Conservation (phyloP, 2,329 filamentous ascomycete species). For the Verticillium albo-atrum region DNA sequence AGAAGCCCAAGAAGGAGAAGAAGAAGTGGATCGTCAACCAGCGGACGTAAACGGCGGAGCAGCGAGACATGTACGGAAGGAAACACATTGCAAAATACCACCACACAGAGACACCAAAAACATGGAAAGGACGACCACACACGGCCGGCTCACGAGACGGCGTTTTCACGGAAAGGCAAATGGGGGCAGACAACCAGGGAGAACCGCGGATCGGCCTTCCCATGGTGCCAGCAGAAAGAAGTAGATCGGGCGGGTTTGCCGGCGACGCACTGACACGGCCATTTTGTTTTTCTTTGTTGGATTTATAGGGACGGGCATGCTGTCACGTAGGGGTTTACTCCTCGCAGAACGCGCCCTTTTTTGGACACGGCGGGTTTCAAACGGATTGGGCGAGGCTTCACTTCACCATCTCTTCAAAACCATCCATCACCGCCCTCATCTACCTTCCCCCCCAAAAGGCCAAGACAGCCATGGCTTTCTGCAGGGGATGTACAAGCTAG, state of each 20-base stretch:
- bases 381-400: not conserved
- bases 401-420: not conserved
- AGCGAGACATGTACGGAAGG: not conserved
- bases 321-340: not conserved
- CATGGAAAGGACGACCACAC: not conserved
- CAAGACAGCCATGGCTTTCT: not conserved
- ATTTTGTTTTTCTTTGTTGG: slow-evolving; percentile 3
- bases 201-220: not conserved
- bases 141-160: not conserved
- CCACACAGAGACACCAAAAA: not conserved
- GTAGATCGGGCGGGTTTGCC: not conserved
- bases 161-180: not conserved
- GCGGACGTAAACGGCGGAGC: slow-evolving; percentile 30
- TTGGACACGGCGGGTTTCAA: not conserved
- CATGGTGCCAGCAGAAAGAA: not conserved
- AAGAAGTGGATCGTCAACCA: slow-evolving; percentile 43
- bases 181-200: not conserved
- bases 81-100: not conserved
- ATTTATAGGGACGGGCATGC: not conserved
- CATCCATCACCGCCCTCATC: not conserved
- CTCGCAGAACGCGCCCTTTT: not conserved
- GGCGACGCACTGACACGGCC: not conserved
- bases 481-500: not conserved
- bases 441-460: not conserved
- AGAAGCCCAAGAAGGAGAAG: slow-evolving; percentile 37